Evolutionary conservation across 2,329 filamentous ascomycete species (phyloP).

Genomic region (Curvularia eragrostidis): DNA sequence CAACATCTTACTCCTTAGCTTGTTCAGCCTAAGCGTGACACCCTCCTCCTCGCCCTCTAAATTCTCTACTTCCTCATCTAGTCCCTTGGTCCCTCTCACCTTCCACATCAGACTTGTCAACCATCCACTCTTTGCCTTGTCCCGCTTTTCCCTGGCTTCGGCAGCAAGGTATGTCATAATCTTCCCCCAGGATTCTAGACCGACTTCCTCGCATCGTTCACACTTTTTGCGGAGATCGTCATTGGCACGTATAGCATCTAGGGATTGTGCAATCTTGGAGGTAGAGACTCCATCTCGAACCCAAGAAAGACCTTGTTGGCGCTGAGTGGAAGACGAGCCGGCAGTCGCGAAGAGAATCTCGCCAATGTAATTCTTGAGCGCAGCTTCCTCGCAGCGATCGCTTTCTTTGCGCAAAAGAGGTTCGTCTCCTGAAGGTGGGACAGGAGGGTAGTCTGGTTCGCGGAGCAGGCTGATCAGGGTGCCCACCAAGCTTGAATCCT

Average conservation of each 20-base stretch:
- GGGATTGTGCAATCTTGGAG: conserved; percentile 68
- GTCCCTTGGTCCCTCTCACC: conserved; percentile 31
- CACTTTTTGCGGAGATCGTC: conserved; percentile 66
- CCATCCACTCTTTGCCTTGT: conserved; percentile 29
- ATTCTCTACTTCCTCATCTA: conserved; percentile 41
- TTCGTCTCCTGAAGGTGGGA: conserved; percentile 72
- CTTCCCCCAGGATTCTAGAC: conserved; percentile 79
- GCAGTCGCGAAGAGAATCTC: conserved; percentile 84
- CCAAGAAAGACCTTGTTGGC: conserved; percentile 78
- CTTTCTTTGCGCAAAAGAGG: conserved; percentile 68
- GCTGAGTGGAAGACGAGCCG: conserved; percentile 46
- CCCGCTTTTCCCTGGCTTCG: conserved; percentile 49
- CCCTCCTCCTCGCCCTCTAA: conserved; percentile 47
- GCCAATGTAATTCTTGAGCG: conserved; percentile 86
- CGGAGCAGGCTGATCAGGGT: conserved; percentile 48
- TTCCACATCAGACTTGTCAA: conserved; percentile 36
- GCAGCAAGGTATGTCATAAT: conserved; percentile 75
- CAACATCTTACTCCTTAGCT: conserved; percentile 43
- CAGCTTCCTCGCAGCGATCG: conserved; percentile 83
- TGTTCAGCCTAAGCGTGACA: conserved; percentile 43
- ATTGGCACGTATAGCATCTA: conserved; percentile 54
- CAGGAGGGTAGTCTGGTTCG: conserved; percentile 70
- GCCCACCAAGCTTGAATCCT: conserved; percentile 35
- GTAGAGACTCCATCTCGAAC: conserved; percentile 80
- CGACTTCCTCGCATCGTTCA: conserved; percentile 76